Evolutionary conservation across 257 asterid genomes (phyloP).

Genomic region (Ocimum tenuiflorum): DNA sequence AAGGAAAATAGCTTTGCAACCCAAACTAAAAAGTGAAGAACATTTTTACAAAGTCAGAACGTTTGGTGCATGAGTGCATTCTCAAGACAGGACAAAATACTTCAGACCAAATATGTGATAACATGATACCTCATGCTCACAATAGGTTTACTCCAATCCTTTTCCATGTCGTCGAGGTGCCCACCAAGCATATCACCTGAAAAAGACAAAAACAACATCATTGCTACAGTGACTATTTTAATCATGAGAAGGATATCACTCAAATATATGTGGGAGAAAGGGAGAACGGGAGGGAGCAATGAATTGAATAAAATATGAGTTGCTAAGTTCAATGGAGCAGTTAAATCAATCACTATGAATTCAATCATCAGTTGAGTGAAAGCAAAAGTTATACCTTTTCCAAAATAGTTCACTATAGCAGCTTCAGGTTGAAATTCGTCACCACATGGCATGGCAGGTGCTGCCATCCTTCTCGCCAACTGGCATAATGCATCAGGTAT

Average conservation of each 20-base stretch:
- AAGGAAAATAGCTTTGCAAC: constrained; percentile 92
- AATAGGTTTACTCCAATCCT: constrained; percentile 96
- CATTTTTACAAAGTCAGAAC: constrained; percentile 5
- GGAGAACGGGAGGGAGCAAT: background rate
- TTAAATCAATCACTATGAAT: background rate
- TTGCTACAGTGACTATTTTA: background rate
- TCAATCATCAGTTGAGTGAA: background rate
- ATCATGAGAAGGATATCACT: background rate
- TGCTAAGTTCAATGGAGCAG: background rate
- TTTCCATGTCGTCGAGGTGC: constrained; percentile 98
- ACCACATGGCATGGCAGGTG: constrained; percentile 66
- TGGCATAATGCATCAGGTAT: constrained; percentile 69
- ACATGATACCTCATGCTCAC: constrained; percentile 82
- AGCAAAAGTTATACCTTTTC: constrained; percentile 41
- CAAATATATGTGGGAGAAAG: background rate
- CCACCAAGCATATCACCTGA: constrained; percentile 94
- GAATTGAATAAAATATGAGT: background rate
- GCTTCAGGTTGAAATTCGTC: constrained; percentile 88
- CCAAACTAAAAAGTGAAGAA: constrained; percentile 48
- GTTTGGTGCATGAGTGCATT: background rate
- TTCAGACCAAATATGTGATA: background rate
- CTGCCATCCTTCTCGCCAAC: constrained; percentile 68
- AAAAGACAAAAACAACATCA: constrained; percentile 2
- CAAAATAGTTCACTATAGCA: constrained; percentile 91
- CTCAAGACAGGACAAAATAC: background rate